Percentiles rank a stretch among this genome's conserved stretches.
Conservation (phyloP, 495 filamentous ascomycete species). For the Ramalina intermedia region DNA sequence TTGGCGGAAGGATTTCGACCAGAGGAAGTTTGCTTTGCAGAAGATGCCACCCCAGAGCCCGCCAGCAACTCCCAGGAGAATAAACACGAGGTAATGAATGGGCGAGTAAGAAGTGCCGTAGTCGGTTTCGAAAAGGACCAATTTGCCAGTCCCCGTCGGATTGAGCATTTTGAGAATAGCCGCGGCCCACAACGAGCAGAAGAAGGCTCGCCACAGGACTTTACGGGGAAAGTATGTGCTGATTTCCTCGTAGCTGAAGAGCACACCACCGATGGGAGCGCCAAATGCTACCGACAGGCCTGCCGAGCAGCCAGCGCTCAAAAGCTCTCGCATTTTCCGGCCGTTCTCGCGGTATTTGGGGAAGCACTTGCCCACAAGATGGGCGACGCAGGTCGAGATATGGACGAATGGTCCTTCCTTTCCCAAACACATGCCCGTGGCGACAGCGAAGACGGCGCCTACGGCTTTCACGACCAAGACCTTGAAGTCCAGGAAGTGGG, state of each 20-base stretch:
- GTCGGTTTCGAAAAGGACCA: slow-evolving; percentile 45
- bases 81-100: slow-evolving; percentile 39
- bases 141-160: slow-evolving; percentile 40
- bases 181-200: slow-evolving; percentile 40
- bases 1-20: slow-evolving; percentile 39
- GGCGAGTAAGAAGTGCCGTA: slow-evolving; percentile 38
- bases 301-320: slow-evolving; percentile 39
- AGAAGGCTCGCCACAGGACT: slow-evolving; percentile 42
- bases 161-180: slow-evolving; percentile 41
- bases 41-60: slow-evolving; percentile 42
- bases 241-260: slow-evolving; percentile 41
- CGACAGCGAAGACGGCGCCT: slow-evolving; percentile 40
- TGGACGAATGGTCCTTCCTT: slow-evolving; percentile 50
- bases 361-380: slow-evolving; percentile 35
- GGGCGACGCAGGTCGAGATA: slow-evolving; percentile 41
- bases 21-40: slow-evolving; percentile 39
- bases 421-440: slow-evolving; percentile 42
- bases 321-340: slow-evolving; percentile 37
- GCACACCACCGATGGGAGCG: slow-evolving; percentile 42
- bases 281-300: slow-evolving; percentile 45
- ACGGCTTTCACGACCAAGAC: slow-evolving; percentile 41
- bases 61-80: slow-evolving; percentile 38
- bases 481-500: slow-evolving; percentile 37
- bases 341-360: slow-evolving; percentile 39
- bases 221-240: slow-evolving; percentile 32